Percentiles rank a stretch among this genome's conserved stretches.
phyloP scores from a whole-genome alignment of 1,139 yeast species.

The Geotrichum candidum region DNA sequence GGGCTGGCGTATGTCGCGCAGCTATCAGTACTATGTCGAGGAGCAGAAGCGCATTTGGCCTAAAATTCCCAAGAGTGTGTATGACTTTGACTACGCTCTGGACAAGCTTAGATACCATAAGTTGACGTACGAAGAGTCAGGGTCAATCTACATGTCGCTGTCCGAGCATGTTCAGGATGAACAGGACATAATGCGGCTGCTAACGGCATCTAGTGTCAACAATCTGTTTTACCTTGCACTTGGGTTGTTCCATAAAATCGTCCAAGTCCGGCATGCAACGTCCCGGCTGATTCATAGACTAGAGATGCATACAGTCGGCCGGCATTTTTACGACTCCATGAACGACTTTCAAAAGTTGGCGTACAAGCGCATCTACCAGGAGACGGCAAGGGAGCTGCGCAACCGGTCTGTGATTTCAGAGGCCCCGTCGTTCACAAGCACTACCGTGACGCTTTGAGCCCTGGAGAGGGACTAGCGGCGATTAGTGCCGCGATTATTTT shows the following conservation, averaged over 20 bases:
- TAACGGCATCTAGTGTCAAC: constrained; percentile 26
- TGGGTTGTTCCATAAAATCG: constrained; percentile 35
- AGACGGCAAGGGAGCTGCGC: constrained; percentile 4
- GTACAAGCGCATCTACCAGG: constrained; percentile 24
- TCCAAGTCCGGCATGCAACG: constrained; percentile 28
- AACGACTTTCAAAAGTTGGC: constrained; percentile 31
- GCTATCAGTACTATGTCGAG: constrained; percentile 27
- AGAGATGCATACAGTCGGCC: constrained; percentile 33
- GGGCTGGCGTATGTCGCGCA: constrained; percentile 33
- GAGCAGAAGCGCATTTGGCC: constrained; percentile 26
- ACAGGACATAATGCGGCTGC: constrained; percentile 32
- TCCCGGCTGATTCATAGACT: constrained; percentile 31
- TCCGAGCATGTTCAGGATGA: constrained; percentile 29
- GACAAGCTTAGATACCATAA: constrained; percentile 30
- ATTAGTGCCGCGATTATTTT: background rate
- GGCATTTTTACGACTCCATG: constrained; percentile 27
- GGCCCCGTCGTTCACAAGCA: background rate
- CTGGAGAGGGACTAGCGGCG: background rate
- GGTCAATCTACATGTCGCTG: constrained; percentile 26
- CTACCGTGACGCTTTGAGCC: background rate
- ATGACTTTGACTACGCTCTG: constrained; percentile 33
- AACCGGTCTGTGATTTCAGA: background rate
- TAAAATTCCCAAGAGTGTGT: constrained; percentile 27
- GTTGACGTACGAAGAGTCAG: constrained; percentile 31
- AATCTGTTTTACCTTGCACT: constrained; percentile 31